phyloP scores from a whole-genome alignment of 2,329 filamentous ascomycete genomes.

The Aspergillus thermomutatus region DNA sequence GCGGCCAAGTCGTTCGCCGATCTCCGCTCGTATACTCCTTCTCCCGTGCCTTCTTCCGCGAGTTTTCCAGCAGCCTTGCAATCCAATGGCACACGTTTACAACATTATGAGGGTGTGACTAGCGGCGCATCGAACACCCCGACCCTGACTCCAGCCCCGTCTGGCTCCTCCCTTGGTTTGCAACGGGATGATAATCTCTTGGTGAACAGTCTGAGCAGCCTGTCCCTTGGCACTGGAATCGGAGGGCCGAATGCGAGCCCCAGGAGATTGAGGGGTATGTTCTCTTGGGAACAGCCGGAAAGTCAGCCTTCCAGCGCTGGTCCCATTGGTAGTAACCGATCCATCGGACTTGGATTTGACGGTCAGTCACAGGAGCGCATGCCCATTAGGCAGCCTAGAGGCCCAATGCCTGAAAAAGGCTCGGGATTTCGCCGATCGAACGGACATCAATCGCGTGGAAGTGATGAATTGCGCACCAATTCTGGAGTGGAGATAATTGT shows the following conservation, averaged over 20 bases:
- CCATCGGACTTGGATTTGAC: conserved; percentile 59
- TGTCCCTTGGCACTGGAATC: conserved; percentile 54
- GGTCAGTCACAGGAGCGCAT: conserved; percentile 53
- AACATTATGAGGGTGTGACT: conserved; percentile 53
- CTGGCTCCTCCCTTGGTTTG: conserved; percentile 45
- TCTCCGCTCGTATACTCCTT: conserved; percentile 89
- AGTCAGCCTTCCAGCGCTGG: conserved; percentile 48
- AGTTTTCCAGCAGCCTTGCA: conserved; percentile 73
- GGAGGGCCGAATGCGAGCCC: conserved; percentile 51
- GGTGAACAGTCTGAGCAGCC: conserved; percentile 60
- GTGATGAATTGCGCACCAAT: conserved; percentile 60
- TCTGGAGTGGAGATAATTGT: conserved; percentile 63
- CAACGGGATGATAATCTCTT: conserved; percentile 58
- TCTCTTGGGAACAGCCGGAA: conserved; percentile 57
- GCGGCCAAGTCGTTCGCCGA: conserved; percentile 97
- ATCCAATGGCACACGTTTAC: conserved; percentile 61
- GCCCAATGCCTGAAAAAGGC: conserved; percentile 58
- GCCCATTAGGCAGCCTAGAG: conserved; percentile 61
- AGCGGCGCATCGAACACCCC: conserved; percentile 63
- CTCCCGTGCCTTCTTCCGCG: conserved; percentile 82
- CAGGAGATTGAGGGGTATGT: conserved; percentile 57
- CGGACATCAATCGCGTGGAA: conserved; percentile 60
- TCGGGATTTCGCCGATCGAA: conserved; percentile 59
- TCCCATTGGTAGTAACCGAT: conserved; percentile 62
- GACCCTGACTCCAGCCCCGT: conserved; percentile 60